Conservation (phyloP, 2,329 filamentous ascomycete species). For the Teratosphaeria destructans region DNA sequence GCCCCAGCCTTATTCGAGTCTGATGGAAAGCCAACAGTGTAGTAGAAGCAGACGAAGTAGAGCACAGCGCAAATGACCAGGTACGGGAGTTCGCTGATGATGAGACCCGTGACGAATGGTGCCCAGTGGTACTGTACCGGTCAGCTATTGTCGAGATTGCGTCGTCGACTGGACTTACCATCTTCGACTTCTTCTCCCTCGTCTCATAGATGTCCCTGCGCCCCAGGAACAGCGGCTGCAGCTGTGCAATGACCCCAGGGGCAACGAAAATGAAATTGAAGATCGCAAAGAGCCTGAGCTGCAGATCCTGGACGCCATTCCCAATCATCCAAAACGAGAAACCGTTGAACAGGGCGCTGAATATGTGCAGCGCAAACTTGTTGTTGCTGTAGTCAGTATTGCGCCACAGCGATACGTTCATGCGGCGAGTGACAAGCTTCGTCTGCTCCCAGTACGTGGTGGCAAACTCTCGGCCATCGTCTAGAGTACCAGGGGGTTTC, state of each 20-base stretch:
- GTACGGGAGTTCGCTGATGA: constrained; percentile 80
- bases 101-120: constrained; percentile 66
- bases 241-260: constrained; percentile 70
- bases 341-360: constrained; percentile 67
- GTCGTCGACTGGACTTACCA: constrained; percentile 15
- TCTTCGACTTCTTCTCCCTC: constrained; percentile 53
- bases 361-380: constrained; percentile 72
- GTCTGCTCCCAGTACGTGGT: constrained; percentile 72
- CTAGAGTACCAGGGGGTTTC: constrained; percentile 33
- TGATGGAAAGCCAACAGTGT: constrained; percentile 63
- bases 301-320: constrained; percentile 62
- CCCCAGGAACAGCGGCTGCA: constrained; percentile 57
- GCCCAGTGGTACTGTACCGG: constrained; percentile 76
- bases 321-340: constrained; percentile 71
- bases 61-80: constrained; percentile 65
- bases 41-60: constrained; percentile 80
- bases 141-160: constrained; percentile 69
- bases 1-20: constrained; percentile 62
- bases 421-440: constrained; percentile 60
- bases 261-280: constrained; percentile 80
- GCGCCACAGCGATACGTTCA: constrained; percentile 72
- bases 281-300: constrained; percentile 80
- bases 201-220: constrained; percentile 50
- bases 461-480: constrained; percentile 66
- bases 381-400: constrained; percentile 85